Conservation (phyloP, 192 early-diverging fungal species). For the Podila horticola region DNA sequence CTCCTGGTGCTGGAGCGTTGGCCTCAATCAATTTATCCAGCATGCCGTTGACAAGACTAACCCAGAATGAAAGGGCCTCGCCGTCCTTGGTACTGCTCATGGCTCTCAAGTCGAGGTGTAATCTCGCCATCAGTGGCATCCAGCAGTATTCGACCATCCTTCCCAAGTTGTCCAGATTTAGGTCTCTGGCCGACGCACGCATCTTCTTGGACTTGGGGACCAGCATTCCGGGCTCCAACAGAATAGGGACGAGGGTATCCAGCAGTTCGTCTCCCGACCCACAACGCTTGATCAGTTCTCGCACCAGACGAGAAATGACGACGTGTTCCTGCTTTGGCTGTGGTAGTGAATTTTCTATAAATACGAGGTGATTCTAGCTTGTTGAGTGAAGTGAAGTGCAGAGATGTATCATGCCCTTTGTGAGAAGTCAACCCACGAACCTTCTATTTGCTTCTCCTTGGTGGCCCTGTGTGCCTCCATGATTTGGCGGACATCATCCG, state of each 20-base stretch:
- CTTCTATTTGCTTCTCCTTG: slow-evolving; percentile 45
- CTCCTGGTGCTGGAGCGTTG: slow-evolving; percentile 19
- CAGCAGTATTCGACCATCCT: slow-evolving; percentile 38
- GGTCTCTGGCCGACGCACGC: slow-evolving; percentile 17
- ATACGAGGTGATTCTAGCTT: too few relatives aligned
- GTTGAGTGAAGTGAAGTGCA: neutral
- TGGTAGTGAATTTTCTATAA: slow-evolving; percentile 20
- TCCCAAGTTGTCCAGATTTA: slow-evolving; percentile 26
- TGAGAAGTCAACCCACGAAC: neutral
- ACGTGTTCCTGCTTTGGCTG: slow-evolving; percentile 26
- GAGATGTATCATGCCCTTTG: neutral
- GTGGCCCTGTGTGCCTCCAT: slow-evolving; percentile 15
- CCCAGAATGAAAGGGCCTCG: slow-evolving; percentile 33
- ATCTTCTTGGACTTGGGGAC: slow-evolving; percentile 35
- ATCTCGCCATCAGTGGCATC: slow-evolving; percentile 41
- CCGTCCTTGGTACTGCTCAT: slow-evolving; percentile 24
- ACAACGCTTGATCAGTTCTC: slow-evolving; percentile 40
- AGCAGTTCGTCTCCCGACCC: slow-evolving; percentile 40
- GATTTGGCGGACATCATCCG: slow-evolving; percentile 26
- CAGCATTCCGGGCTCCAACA: slow-evolving; percentile 43
- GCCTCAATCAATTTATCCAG: slow-evolving; percentile 35
- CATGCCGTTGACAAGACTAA: slow-evolving; percentile 31
- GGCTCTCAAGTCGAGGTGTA: slow-evolving; percentile 10
- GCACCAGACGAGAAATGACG: slow-evolving; percentile 11
- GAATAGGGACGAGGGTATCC: slow-evolving; percentile 16